Evolutionary conservation across 805 yeast species (phyloP).

Genomic region (Suhomyces xylopsoci): DNA sequence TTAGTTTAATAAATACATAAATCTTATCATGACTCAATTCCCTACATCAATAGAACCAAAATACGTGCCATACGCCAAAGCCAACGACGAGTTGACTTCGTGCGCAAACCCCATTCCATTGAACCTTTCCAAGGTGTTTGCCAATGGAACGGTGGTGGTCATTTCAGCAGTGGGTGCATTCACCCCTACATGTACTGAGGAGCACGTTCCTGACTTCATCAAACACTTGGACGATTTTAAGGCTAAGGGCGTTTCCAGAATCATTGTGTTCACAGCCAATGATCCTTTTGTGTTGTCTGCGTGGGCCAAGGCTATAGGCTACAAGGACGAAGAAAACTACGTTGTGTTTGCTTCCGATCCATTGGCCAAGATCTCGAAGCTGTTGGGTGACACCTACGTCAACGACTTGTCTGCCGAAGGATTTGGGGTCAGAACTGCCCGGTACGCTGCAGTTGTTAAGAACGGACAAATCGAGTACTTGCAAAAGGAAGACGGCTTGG

Average conservation of each 20-base stretch:
- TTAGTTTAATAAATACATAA: too few species aligned
- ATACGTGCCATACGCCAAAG: conserved; percentile 42
- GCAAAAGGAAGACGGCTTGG: conserved; percentile 20
- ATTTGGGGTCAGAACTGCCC: conserved; percentile 56
- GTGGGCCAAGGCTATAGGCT: conserved; percentile 58
- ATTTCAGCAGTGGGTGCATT: conserved; percentile 86
- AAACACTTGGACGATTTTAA: conserved; percentile 47
- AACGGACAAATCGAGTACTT: conserved; percentile 38
- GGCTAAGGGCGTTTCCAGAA: conserved; percentile 59
- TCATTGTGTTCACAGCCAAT: conserved; percentile 63
- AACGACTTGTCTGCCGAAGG: conserved; percentile 53
- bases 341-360: conserved; percentile 67
- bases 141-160: conserved; percentile 57
- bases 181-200: conserved; percentile 75
- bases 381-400: conserved; percentile 51
- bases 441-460: conserved; percentile 72
- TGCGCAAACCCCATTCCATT: conserved; percentile 38
- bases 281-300: conserved; percentile 71
- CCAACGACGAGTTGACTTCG: conserved; percentile 32
- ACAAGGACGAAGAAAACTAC: conserved; percentile 29
- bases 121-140: conserved; percentile 29
- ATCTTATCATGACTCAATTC: conserved; percentile 8
- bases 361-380: conserved; percentile 53
- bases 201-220: conserved; percentile 70
- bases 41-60: conserved; percentile 36